These are phyloP conservation scores for Paralagenidium karlingii DNA, from an alignment of 352 stramenopile genomes.

Conservation along the genomic window DNA sequence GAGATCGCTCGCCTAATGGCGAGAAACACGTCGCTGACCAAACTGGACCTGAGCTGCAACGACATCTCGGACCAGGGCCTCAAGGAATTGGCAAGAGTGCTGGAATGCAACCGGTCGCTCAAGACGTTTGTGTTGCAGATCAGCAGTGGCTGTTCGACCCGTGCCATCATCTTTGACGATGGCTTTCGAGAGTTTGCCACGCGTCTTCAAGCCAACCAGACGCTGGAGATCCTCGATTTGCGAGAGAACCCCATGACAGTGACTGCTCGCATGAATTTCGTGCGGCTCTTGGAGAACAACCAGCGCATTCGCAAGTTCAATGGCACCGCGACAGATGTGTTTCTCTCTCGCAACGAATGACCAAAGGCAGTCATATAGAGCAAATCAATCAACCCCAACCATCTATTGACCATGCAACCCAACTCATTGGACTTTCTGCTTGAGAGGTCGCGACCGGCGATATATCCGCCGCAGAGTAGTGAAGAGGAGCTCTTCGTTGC, in stretches of 20 bases:
- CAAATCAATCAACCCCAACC: too few relatives aligned
- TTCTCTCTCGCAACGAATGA: slow-evolving; percentile 34
- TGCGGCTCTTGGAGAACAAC: slow-evolving; percentile 28
- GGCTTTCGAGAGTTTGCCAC: slow-evolving; percentile 20
- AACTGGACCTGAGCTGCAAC: slow-evolving; percentile 62
- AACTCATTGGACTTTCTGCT: too few relatives aligned
- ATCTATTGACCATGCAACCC: too few relatives aligned
- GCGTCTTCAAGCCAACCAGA: slow-evolving; percentile 19
- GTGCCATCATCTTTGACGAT: slow-evolving; percentile 22
- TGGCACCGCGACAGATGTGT: slow-evolving; percentile 25
- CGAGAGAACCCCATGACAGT: slow-evolving; percentile 27
- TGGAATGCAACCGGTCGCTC: slow-evolving; percentile 30
- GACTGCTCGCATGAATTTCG: slow-evolving; percentile 13
- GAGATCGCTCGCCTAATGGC: slow-evolving; percentile 25
- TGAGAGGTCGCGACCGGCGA: too few relatives aligned
- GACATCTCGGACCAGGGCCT: slow-evolving; percentile 46
- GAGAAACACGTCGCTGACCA: slow-evolving; percentile 15
- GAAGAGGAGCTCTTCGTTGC: slow-evolving; percentile 41
- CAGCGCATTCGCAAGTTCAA: slow-evolving; percentile 41
- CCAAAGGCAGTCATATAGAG: not conserved
- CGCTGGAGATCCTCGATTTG: slow-evolving; percentile 30
- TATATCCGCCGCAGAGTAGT: slow-evolving; percentile 31
- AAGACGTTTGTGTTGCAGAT: slow-evolving; percentile 27
- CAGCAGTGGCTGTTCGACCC: slow-evolving; percentile 15
- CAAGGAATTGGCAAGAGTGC: slow-evolving; percentile 19